These are phyloP conservation scores for Scytalidium lignicola DNA, from an alignment of 2,329 filamentous ascomycete species.

Conservation along the genomic window DNA sequence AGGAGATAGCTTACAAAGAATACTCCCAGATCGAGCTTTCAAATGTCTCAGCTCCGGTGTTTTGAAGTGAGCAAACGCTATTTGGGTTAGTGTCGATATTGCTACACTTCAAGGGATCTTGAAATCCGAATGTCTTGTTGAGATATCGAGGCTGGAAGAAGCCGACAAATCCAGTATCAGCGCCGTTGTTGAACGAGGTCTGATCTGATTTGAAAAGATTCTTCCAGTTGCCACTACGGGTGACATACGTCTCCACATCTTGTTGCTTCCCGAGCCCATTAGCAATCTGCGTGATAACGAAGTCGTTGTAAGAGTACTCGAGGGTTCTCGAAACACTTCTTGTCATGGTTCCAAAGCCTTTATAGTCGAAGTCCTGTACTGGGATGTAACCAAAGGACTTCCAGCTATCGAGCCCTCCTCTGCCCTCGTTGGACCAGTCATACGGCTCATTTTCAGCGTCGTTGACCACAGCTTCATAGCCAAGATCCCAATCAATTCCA, in stretches of 20 bases:
- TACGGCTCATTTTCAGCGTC: conserved; percentile 47
- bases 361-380: conserved; percentile 58
- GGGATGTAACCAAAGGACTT: conserved; percentile 69
- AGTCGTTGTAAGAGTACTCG: conserved; percentile 75
- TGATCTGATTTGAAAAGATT: conserved; percentile 56
- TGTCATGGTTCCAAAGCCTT: conserved; percentile 63
- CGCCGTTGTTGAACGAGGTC: conserved; percentile 45
- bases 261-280: conserved; percentile 40
- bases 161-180: conserved; percentile 58
- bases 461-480: conserved; percentile 65
- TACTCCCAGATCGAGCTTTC: conserved; percentile 73
- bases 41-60: conserved; percentile 53
- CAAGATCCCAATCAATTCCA: conserved; percentile 64
- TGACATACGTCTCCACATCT: conserved; percentile 34
- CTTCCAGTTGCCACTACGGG: conserved; percentile 45
- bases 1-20: conserved; percentile 20
- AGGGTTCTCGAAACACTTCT: conserved; percentile 66
- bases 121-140: conserved; percentile 63
- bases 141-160: conserved; percentile 65
- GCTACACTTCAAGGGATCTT: conserved; percentile 63
- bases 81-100: conserved; percentile 25
- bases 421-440: conserved; percentile 66
- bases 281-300: conserved; percentile 58
- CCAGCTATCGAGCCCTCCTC: conserved; percentile 68
- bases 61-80: conserved; percentile 23